A percentile compares a stretch with the other conserved stretches of the same genome.
Evolutionary conservation across 75 land plant genomes (phyloP).

Genomic region (Ceratopteris richardii): DNA sequence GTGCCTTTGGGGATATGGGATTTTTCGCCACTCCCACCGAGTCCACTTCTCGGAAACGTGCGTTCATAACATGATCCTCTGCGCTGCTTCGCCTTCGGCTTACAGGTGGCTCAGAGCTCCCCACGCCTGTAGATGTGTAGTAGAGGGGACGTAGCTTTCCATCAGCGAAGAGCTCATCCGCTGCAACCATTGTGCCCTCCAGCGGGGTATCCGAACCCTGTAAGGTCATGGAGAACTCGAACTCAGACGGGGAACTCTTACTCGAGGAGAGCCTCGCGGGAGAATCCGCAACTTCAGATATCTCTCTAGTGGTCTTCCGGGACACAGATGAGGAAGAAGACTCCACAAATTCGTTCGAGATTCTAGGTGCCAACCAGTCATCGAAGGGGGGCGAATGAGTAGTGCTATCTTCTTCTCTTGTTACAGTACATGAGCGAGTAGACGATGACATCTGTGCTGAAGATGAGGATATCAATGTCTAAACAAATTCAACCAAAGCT

Average conservation of each 20-base stretch:
- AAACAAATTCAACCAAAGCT: too few species aligned
- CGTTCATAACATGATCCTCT: conserved; percentile 9
- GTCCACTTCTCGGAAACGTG: background rate
- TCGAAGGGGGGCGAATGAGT: too few species aligned
- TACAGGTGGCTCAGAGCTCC: too few species aligned
- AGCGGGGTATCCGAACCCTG: background rate
- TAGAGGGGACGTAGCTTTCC: conserved; percentile 61
- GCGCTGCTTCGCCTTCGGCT: background rate
- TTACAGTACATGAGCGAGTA: too few species aligned
- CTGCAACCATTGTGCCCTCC: conserved; percentile 32
- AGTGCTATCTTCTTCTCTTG: too few species aligned
- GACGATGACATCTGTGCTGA: too few species aligned
- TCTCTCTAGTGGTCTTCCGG: too few species aligned
- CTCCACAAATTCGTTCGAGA: too few species aligned
- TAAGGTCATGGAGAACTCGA: conserved; percentile 2
- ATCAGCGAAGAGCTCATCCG: conserved; percentile 49
- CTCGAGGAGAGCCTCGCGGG: conserved; percentile 1
- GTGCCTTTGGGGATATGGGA: conserved; percentile 55
- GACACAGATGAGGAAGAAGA: too few species aligned
- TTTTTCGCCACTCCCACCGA: conserved; percentile 23
- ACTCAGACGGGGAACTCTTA: conserved; percentile 1
- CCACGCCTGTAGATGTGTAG: conserved; percentile 2
- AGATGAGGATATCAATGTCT: too few species aligned
- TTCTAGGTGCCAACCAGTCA: too few species aligned
- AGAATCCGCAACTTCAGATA: background rate